Base-by-base conservation (phyloP, 1,284 basidiomycete genomes). In the Moesziomyces sp. region DNA sequence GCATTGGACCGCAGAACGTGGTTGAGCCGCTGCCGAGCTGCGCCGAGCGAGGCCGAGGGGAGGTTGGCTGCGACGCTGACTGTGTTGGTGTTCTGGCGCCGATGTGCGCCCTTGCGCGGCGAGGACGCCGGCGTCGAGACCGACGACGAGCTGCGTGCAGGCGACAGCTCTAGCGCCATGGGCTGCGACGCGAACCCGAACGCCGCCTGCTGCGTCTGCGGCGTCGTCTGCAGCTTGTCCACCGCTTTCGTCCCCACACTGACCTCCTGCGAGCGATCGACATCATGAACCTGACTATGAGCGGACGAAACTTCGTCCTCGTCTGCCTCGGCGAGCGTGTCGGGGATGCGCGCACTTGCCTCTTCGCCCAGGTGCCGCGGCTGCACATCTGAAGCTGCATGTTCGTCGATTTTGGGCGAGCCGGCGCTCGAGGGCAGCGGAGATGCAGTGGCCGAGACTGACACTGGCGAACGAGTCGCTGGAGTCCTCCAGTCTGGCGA, bases 91-190 rank as follows among this genome's bases (percentile, higher is more conserved):
- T 70, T 58, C 26, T 71, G 72, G 23, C 72, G 23, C 2, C 67
- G 42, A 19, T 74, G 72, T 9, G 66, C 67, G 52, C 61, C 63
- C 34, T 67, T 74, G 21, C 72, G 62, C 3, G 72, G 72, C 0
- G 72, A 74, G 8, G 72, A 66, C 19, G 67, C 63, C 7, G 72
- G 59, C 21, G 49, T 63, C 13, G 67, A 70, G 7, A 28, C 14
- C 18, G 40, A 49, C 3, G 64, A 74, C 2, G 54, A 9, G 35
- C 42, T 61, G 19, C 57, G 53, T 5, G 49, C 35, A 13, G 70
- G 70, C 8, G 70, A 74, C 7, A 66, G 48, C 11, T 66, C 69
- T 7, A 73, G 49, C 7, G 69, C 53, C 64, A 73, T 73, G 7
- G 69, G 69, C 28, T 67, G 69, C 21, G 69, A 63, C 3, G 63